Percentiles rank a stretch among this genome's conserved stretches.
phyloP scores from a whole-genome alignment of 2,329 filamentous ascomycete genomes.

The Aspergillus fumigatus region DNA sequence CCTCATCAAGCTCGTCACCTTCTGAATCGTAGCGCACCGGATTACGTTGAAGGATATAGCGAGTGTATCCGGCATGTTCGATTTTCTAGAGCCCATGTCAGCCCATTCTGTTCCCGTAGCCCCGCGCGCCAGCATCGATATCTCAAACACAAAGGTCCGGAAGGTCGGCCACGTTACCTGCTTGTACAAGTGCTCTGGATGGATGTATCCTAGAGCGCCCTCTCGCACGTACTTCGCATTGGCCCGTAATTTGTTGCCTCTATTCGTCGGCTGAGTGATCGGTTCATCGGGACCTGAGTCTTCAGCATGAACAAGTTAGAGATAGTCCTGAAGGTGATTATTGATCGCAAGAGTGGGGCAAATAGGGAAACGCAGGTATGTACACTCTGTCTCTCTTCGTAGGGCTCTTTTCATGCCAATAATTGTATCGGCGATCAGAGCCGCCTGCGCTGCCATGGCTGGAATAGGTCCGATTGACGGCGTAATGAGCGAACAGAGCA shows the following conservation, averaged over 20 bases:
- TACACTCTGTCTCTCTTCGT: constrained; percentile 45
- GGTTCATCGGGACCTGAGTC: constrained; percentile 47
- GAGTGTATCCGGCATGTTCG: constrained; percentile 58
- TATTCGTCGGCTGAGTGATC: constrained; percentile 52
- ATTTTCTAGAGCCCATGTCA: constrained; percentile 44
- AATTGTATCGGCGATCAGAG: constrained; percentile 50
- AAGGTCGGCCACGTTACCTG: constrained; percentile 39
- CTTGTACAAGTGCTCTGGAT: constrained; percentile 51
- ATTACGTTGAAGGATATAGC: constrained; percentile 56
- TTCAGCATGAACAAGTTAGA: constrained; percentile 17
- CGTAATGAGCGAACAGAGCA: not conserved
- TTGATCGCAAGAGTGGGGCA: not conserved
- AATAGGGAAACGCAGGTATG: constrained; percentile 20
- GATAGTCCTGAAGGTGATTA: not conserved
- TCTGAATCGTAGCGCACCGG: constrained; percentile 60
- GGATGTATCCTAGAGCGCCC: constrained; percentile 49
- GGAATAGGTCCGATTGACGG: not conserved
- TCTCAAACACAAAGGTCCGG: not conserved
- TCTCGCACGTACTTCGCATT: constrained; percentile 55
- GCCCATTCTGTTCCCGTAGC: not conserved
- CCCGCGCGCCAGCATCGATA: not conserved
- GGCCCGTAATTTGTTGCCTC: constrained; percentile 58
- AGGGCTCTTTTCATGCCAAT: constrained; percentile 51
- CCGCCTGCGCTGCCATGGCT: constrained; percentile 42
- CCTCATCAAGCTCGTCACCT: constrained; percentile 57